A percentile compares a stretch with the other conserved stretches of the same genome.
These are phyloP conservation scores for Penicillium sp. DNA, from an alignment of 2,329 filamentous ascomycete genomes.

Conservation along the genomic window DNA sequence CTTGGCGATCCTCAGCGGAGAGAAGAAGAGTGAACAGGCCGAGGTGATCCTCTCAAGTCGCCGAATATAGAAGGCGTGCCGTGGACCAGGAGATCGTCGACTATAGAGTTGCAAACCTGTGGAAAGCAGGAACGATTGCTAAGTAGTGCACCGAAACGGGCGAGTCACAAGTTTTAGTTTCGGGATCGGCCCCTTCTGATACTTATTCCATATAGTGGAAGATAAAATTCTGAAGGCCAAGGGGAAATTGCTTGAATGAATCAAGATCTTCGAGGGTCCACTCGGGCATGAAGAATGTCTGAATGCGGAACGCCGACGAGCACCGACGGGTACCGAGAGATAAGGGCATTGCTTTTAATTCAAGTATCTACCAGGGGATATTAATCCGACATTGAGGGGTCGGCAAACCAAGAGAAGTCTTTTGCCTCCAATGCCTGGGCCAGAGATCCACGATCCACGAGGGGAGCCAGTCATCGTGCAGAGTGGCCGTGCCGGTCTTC, in stretches of 20 bases:
- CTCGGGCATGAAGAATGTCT: constrained; percentile 1
- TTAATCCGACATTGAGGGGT: constrained; percentile 13
- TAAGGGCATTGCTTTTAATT: neutral
- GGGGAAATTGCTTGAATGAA: neutral
- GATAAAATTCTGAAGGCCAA: neutral
- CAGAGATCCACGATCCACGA: neutral
- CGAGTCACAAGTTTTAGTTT: neutral
- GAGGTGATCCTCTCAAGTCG: neutral
- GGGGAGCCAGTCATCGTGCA: constrained; percentile 18
- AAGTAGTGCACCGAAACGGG: neutral
- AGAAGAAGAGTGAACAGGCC: neutral
- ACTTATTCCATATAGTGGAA: neutral
- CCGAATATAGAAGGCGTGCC: constrained; percentile 8
- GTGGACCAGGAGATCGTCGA: neutral
- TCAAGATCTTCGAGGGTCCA: neutral
- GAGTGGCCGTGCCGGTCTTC: constrained; percentile 19
- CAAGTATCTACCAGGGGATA: constrained; percentile 6
- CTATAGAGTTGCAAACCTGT: neutral
- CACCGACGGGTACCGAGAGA: constrained; percentile 18
- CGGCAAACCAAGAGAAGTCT: neutral
- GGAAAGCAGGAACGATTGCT: neutral
- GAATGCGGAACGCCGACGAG: constrained; percentile 14
- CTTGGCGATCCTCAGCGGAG: neutral
- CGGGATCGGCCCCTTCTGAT: neutral
- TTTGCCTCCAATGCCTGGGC: neutral